Evolutionary conservation across 1,284 basidiomycete species (phyloP).

Genomic region (Leccinum insigne): DNA sequence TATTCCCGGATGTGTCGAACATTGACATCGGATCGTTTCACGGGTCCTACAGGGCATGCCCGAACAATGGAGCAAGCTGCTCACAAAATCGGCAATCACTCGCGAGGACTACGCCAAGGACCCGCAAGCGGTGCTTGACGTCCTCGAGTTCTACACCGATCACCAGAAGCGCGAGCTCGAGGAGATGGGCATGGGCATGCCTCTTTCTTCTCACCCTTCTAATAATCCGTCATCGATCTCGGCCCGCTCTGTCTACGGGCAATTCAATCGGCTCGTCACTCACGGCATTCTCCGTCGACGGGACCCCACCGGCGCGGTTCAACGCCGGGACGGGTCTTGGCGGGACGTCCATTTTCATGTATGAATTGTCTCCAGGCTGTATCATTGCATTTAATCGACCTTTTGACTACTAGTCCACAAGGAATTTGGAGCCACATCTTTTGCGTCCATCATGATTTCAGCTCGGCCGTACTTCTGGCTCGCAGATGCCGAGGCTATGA

Average conservation of each 20-base stretch:
- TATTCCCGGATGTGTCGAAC: background rate
- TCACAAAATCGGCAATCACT: slow-evolving; percentile 97
- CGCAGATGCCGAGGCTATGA: slow-evolving; percentile 43
- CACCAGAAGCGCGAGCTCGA: slow-evolving; percentile 92
- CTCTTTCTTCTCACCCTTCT: background rate
- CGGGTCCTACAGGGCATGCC: slow-evolving; percentile 74
- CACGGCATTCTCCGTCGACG: slow-evolving; percentile 35
- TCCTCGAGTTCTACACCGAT: slow-evolving; percentile 98
- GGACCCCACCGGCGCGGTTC: slow-evolving; percentile 51
- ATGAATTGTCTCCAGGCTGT: slow-evolving; percentile 3
- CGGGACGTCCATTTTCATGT: slow-evolving; percentile 48
- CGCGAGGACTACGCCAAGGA: slow-evolving; percentile 97
- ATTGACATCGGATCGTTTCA: slow-evolving; percentile 5
- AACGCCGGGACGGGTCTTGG: slow-evolving; percentile 81
- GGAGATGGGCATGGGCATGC: slow-evolving; percentile 51
- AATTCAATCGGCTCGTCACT: slow-evolving; percentile 22
- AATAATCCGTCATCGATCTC: slow-evolving; percentile 10
- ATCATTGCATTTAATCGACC: background rate
- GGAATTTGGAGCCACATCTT: slow-evolving; percentile 37
- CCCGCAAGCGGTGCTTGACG: slow-evolving; percentile 96
- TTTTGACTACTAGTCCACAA: slow-evolving; percentile 27
- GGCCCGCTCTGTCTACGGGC: slow-evolving; percentile 27
- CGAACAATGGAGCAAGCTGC: slow-evolving; percentile 96
- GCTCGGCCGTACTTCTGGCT: slow-evolving; percentile 37
- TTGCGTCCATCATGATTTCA: slow-evolving; percentile 35